Evolutionary conservation across 1,284 basidiomycete genomes (phyloP).

Genomic region (Trametes sp.): DNA sequence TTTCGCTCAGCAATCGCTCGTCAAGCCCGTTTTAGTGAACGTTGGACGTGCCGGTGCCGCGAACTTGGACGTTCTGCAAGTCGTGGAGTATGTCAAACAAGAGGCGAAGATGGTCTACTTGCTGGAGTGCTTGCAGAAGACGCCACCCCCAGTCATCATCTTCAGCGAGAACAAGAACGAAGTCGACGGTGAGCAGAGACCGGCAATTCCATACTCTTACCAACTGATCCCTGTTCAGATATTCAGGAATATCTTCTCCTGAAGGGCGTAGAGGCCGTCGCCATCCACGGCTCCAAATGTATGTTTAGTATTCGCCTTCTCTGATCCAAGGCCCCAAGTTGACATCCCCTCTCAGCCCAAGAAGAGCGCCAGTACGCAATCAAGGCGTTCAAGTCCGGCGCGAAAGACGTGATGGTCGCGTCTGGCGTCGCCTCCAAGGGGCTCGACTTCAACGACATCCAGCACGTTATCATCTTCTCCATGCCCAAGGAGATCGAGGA

Average conservation of each 20-base stretch:
- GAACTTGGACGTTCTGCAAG: conserved; percentile 95
- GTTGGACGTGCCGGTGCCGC: conserved; percentile 98
- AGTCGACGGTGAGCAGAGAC: conserved; percentile 79
- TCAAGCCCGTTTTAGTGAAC: conserved; percentile 94
- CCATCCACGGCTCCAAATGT: conserved; percentile 98
- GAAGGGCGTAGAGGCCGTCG: conserved; percentile 98
- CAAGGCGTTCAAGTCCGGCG: conserved; percentile 94
- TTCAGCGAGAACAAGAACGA: conserved; percentile 99
- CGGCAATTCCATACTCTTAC: too few relatives aligned
- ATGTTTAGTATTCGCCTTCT: conserved; percentile 36
- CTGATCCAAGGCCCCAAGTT: neutral
- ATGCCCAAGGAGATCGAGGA: conserved; percentile 99
- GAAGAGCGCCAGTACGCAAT: conserved; percentile 99
- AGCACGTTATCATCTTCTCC: conserved; percentile 96
- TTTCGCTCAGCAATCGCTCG: conserved; percentile 95
- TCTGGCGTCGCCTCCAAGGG: conserved; percentile 98
- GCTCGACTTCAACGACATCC: conserved; percentile 98
- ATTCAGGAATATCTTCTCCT: conserved; percentile 97
- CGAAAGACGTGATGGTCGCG: conserved; percentile 99
- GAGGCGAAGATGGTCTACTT: conserved; percentile 99
- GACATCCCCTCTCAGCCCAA: conserved; percentile 66
- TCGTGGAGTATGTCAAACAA: conserved; percentile 98
- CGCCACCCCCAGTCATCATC: conserved; percentile 96
- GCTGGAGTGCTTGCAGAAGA: conserved; percentile 97
- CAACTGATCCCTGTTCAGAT: conserved; percentile 57